These are phyloP conservation scores for Naematelia aurantialba DNA, from an alignment of 768 basidiomycete species.

Conservation along the genomic window DNA sequence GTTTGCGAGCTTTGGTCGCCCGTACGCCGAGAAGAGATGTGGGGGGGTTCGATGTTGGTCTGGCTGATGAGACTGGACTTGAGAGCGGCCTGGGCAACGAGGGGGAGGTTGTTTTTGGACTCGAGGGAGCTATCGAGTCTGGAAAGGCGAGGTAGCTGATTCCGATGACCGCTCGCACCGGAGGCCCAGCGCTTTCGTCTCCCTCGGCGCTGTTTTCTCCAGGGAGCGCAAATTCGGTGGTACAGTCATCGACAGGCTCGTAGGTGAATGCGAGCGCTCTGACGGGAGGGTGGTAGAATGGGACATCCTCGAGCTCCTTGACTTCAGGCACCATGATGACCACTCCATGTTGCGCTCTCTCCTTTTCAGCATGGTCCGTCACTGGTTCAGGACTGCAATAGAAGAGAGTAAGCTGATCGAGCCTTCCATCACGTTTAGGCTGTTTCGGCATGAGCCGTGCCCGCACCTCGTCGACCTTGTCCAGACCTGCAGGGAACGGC, in stretches of 20 bases:
- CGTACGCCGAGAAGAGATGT: constrained; percentile 7
- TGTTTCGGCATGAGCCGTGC: constrained; percentile 71
- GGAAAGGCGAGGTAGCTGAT: constrained; percentile 30
- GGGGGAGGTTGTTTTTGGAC: not conserved
- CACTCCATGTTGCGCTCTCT: constrained; percentile 45
- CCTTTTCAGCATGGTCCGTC: constrained; percentile 26
- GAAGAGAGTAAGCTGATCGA: constrained; percentile 78
- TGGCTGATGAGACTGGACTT: not conserved
- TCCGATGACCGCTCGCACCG: constrained; percentile 20
- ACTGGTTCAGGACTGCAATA: constrained; percentile 51
- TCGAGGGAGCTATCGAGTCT: too few species aligned
- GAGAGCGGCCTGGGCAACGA: too few species aligned
- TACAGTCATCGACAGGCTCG: constrained; percentile 9
- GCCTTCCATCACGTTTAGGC: constrained; percentile 66
- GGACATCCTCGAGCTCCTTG: constrained; percentile 56
- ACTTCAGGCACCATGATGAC: constrained; percentile 51
- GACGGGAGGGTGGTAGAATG: constrained; percentile 88
- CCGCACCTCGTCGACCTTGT: constrained; percentile 58
- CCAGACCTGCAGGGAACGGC: constrained; percentile 41
- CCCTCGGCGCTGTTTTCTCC: constrained; percentile 8
- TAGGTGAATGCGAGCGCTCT: constrained; percentile 77
- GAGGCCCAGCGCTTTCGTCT: constrained; percentile 3
- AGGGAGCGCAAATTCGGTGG: not conserved
- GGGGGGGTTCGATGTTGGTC: constrained; percentile 2
- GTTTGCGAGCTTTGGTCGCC: constrained; percentile 6